These are phyloP conservation scores for Tothia fuscella DNA, from an alignment of 2,329 filamentous ascomycete species.

Conservation along the genomic window DNA sequence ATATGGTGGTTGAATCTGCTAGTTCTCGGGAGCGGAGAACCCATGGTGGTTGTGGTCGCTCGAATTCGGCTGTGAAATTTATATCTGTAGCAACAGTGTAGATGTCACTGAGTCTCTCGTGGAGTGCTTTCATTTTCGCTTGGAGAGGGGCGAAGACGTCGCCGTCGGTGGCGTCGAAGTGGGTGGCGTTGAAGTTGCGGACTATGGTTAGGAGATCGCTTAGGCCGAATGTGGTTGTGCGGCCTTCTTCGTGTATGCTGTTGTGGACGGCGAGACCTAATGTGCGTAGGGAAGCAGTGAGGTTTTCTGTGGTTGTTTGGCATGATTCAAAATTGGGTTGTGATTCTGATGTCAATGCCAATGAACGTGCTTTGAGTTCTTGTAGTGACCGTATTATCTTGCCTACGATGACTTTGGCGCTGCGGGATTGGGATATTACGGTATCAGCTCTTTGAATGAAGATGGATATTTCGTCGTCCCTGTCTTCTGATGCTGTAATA, in stretches of 20 bases:
- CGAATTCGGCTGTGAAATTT: conserved; percentile 43
- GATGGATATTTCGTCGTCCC: conserved; percentile 43
- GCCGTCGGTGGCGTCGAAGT: conserved; percentile 45
- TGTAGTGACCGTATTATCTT: conserved; percentile 68
- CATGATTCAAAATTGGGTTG: conserved; percentile 57
- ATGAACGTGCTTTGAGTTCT: conserved; percentile 62
- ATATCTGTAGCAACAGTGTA: conserved; percentile 44
- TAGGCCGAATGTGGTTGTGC: conserved; percentile 54
- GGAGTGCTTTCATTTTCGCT: conserved; percentile 53
- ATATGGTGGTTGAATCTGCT: conserved; percentile 66
- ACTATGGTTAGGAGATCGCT: conserved; percentile 55
- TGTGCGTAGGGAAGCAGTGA: conserved; percentile 54
- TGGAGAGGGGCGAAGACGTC: conserved; percentile 60
- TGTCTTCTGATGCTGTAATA: conserved; percentile 49
- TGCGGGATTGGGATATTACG: conserved; percentile 63
- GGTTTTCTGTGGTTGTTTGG: conserved; percentile 50
- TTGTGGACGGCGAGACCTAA: conserved; percentile 55
- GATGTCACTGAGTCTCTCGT: conserved; percentile 55
- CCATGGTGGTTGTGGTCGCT: conserved; percentile 68
- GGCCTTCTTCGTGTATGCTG: conserved; percentile 60
- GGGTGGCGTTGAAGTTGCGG: conserved; percentile 36
- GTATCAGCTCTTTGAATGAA: conserved; percentile 60
- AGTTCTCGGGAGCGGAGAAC: conserved; percentile 68
- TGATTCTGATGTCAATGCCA: conserved; percentile 60
- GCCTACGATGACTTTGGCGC: conserved; percentile 68